Evolutionary conservation across 345 rosid genomes (phyloP), one percentile per base, ranked within the genome.

Genomic region (Syzygium oleosum): DNA sequence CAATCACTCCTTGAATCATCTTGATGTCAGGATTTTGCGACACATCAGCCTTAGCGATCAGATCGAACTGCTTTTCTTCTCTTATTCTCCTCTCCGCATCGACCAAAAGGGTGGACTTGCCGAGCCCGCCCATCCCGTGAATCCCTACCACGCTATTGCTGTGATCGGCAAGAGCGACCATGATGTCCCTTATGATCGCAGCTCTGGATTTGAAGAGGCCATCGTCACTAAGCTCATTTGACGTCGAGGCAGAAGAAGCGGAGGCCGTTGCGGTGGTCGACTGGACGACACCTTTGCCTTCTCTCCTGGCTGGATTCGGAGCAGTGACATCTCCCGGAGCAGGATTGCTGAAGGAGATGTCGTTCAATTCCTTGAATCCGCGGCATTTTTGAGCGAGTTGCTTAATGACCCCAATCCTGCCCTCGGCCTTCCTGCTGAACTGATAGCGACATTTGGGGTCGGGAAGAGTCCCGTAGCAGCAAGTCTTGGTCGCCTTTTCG

Each of bases 61-160:
- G 5, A 31, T 68, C 46, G 2, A 31, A 68, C 6, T 1, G 1
- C 12, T 4, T 17, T 0, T 16, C 1, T 31, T 4, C 0, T 0
- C 0, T 4, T 68, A 31, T 8, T 0, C 0, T 68, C 23, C 46
- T 68, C 9, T 68, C 0, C 1, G 4, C 23, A 4, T 68, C 43
- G 1, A 1, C 23, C 46, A 68, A 68, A 31, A 31, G 23, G 12
- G 79, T 68, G 46, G 79, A 68, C 46, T 68, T 68, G 23, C 79
- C 79, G 13, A 68, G 2, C 23, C 79, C 79, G 1, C 79, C 79
- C 43, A 68, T 68, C 3, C 79, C 79, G 3, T 17, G 2, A 0
- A 68, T 12, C 79, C 43, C 79, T 23, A 68, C 43, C 23, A 31
- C 79, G 1, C 79, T 68, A 16, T 8, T 68, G 13, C 0, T 17